Evolutionary conservation across 139 green algal genomes (phyloP).

Genomic region (Chlamydomonas asymmetrica): DNA sequence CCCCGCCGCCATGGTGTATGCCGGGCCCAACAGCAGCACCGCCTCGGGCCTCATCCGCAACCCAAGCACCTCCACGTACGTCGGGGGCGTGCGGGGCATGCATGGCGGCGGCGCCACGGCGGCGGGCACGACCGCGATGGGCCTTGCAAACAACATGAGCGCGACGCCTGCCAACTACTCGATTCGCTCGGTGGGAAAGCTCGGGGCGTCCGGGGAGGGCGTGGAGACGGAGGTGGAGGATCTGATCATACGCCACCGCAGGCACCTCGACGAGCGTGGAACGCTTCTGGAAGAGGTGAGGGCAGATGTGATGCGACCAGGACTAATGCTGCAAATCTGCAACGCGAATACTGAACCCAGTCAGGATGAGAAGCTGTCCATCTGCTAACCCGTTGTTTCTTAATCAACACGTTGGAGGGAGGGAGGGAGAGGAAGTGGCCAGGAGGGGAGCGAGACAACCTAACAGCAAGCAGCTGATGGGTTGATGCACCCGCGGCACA

Average conservation of each 20-base stretch:
- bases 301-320: no score
- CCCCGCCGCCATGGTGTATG: no score
- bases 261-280: constrained; percentile 18
- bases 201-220: not conserved
- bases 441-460: not conserved
- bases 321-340: not conserved
- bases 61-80: no score
- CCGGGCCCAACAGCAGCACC: no score
- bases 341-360: no score
- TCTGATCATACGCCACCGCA: constrained; percentile 29
- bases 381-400: not conserved
- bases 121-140: no score
- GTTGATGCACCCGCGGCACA: not conserved
- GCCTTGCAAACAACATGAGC: no score
- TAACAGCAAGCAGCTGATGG: not conserved
- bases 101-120: no score
- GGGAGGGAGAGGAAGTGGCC: not conserved
- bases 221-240: constrained; percentile 37
- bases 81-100: no score
- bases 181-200: no score
- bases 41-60: no score
- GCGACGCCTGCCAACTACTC: no score
- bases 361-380: not conserved
- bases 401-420: not conserved
- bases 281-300: constrained; percentile 41